phyloP scores from a whole-genome alignment of 2,329 filamentous ascomycete genomes.

The Penicillium sclerotiorum region DNA sequence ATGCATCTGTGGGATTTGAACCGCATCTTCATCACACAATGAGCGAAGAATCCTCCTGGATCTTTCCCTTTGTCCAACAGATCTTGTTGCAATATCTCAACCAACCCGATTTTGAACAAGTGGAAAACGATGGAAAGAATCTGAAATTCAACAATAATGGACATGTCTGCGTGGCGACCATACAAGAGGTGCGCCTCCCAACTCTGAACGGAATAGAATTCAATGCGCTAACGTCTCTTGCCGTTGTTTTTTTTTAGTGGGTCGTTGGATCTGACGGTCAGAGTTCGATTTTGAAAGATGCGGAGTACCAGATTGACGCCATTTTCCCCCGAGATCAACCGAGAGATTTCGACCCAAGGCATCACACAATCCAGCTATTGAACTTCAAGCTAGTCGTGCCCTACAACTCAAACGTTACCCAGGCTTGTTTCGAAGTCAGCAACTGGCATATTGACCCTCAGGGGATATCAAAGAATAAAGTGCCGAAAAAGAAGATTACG shows the following conservation, averaged over 20 bases:
- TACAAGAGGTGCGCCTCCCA: constrained; percentile 41
- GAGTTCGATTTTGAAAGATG: constrained; percentile 38
- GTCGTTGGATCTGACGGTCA: constrained; percentile 18
- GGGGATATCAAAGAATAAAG: constrained; percentile 13
- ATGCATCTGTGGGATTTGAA: not conserved
- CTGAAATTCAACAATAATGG: constrained; percentile 31
- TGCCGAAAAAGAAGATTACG: constrained; percentile 21
- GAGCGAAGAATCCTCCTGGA: constrained; percentile 20
- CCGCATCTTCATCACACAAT: not conserved
- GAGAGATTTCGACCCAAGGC: constrained; percentile 25
- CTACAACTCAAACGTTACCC: constrained; percentile 25
- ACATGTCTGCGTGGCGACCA: constrained; percentile 22
- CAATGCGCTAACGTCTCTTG: no score
- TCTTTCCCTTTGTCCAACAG: constrained; percentile 27
- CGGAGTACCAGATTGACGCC: constrained; percentile 36
- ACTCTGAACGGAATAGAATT: no score
- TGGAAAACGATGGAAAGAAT: constrained; percentile 39
- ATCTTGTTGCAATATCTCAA: constrained; percentile 23
- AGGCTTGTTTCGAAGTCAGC: constrained; percentile 29
- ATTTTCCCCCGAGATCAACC: constrained; percentile 31
- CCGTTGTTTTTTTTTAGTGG: no score
- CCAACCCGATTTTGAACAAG: constrained; percentile 14
- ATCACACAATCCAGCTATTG: constrained; percentile 32
- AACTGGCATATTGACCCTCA: constrained; percentile 29
- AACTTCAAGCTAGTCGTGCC: constrained; percentile 41